Base-by-base conservation (phyloP, 441 rosid species). In the Isatis lusitanica region DNA sequence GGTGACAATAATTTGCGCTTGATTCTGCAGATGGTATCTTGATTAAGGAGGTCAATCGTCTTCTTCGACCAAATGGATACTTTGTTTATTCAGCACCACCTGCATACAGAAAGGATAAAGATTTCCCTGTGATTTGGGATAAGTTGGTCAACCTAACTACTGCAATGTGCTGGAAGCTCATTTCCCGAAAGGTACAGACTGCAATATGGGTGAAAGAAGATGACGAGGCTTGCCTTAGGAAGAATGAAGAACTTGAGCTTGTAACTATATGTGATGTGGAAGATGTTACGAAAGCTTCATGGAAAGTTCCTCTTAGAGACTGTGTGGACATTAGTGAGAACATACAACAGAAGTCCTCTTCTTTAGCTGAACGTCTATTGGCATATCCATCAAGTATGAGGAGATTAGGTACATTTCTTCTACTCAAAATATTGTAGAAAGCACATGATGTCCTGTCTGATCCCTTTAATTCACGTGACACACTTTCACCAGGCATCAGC, bases 81-180 rank as follows among this genome's bases (percentile, higher is more conserved):
- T 94, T 94, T 81, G 87, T 94, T 38, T 94, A 90, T 74, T 94
- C 99, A 4, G 96, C 98, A 74, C 97, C 99, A 44, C 99, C 99
- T 65, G 94, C 93, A 57, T 92, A 94, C 70, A 80, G 86, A 70
- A 92, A 90, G 67, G 90, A 89, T 73, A 92, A 92, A 81, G 86
- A 92, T 28, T 92, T 79, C 84, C 97, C 96, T 47, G 9, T 76
- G 78, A 90, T 92, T 80, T 94, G 98, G 99, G 88, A 84, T 52
- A 87, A 87, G 83, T 67, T 94, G 88, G 85, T 90, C 42, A 83
- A 87, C 71, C 82, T 94, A 82, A 92, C 97, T n/a, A 81, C 90
- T 18, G 94, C 89, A 66, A 88, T 94, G 94, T 94, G 98, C 85
- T 94, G 99, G 99, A 90, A 85, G 78, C 98, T 92, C 77, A 79